phyloP scores from a whole-genome alignment of 164 flowering plant species.

The Macadamia integrifolia region DNA sequence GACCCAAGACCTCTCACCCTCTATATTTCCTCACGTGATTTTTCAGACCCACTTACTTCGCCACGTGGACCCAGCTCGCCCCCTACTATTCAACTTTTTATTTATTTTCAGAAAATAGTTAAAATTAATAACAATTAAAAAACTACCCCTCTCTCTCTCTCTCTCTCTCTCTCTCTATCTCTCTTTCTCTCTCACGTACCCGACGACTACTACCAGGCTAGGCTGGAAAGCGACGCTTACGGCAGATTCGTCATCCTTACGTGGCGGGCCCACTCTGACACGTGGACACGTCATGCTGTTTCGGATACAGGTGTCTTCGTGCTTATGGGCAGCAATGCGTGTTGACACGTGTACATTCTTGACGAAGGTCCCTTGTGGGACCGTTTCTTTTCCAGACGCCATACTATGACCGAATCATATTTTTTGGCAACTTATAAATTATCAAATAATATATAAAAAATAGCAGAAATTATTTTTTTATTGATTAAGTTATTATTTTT shows the following conservation, averaged over 20 bases:
- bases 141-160: too few species aligned
- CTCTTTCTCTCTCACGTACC: background rate
- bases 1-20: background rate
- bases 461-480: too few species aligned
- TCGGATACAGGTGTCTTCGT: background rate
- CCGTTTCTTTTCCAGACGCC: background rate
- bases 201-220: background rate
- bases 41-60: background rate
- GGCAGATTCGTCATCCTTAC: background rate
- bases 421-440: background rate
- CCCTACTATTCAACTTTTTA: background rate
- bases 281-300: background rate
- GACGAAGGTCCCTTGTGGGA: background rate
- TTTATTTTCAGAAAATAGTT: too few species aligned
- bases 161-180: too few species aligned
- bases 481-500: too few species aligned
- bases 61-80: background rate
- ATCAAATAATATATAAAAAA: too few species aligned
- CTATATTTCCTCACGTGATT: too few species aligned
- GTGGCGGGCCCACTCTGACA: background rate
- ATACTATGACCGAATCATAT: background rate
- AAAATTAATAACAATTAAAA: too few species aligned
- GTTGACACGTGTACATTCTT: background rate
- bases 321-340: background rate
- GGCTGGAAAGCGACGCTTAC: background rate